phyloP scores from a whole-genome alignment of 2,329 filamentous ascomycete species.

The Exophiala oligosperma region DNA sequence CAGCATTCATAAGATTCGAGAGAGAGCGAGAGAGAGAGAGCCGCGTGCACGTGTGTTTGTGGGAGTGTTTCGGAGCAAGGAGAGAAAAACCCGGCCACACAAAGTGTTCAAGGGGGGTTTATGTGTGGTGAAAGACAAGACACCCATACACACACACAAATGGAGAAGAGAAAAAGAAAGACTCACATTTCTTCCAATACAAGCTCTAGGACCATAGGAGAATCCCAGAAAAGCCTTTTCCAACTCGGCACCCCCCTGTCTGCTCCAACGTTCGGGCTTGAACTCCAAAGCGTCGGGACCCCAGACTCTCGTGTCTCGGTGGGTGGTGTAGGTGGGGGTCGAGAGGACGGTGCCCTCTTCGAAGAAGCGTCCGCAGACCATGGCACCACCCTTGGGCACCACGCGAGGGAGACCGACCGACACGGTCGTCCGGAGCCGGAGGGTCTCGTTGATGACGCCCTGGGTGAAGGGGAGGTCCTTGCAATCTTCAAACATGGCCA shows the following conservation, averaged over 20 bases:
- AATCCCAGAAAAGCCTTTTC: constrained; percentile 5
- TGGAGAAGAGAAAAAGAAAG: no score
- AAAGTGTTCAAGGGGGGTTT: no score
- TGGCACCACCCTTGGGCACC: constrained; percentile 4
- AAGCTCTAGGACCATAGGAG: constrained; percentile 26
- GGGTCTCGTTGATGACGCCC: constrained; percentile 22
- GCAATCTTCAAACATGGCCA: constrained; percentile 33
- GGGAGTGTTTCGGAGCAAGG: no score
- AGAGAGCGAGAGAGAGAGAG: neutral
- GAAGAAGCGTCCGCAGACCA: constrained; percentile 5
- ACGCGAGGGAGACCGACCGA: constrained; percentile 20
- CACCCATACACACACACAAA: no score
- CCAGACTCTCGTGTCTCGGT: constrained; percentile 37
- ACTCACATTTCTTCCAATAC: constrained; percentile 7
- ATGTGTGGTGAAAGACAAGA: no score
- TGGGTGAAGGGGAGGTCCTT: constrained; percentile 18
- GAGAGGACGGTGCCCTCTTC: constrained; percentile 37
- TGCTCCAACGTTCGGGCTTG: constrained; percentile 38
- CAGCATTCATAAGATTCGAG: neutral
- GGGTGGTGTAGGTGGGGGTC: constrained; percentile 43
- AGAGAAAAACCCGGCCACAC: no score
- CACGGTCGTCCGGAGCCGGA: constrained; percentile 27
- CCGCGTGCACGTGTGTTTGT: no score
- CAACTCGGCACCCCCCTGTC: neutral
- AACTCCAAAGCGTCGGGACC: constrained; percentile 35